Percentiles rank a stretch among this genome's conserved stretches.
Conservation (phyloP, 257 asterid species). For the Solanum peruvianum region DNA sequence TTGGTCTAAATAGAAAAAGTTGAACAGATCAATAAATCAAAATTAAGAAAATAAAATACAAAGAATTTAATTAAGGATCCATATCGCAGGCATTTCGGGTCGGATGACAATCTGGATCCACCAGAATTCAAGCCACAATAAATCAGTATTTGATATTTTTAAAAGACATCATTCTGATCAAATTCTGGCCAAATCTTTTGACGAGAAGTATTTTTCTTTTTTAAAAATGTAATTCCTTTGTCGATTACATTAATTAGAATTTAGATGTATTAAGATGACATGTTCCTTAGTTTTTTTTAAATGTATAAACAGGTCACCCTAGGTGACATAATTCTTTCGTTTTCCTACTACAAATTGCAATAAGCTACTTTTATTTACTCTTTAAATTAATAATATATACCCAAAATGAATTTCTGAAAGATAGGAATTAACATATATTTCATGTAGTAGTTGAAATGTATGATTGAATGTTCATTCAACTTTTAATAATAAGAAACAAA, state of each 20-base stretch:
- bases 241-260: not conserved
- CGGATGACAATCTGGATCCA: not conserved
- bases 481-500: not conserved
- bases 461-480: not conserved
- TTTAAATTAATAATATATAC: not conserved
- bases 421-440: not conserved
- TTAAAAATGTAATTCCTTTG: not conserved
- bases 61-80: not conserved
- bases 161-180: too few species aligned
- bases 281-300: not conserved
- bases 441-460: not conserved
- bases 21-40: too few species aligned
- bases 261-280: not conserved
- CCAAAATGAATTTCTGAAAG: not conserved
- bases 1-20: too few species aligned
- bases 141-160: not conserved
- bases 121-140: not conserved
- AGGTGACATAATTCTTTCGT: not conserved
- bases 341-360: not conserved
- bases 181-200: too few species aligned
- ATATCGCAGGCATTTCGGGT: not conserved
- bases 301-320: not conserved
- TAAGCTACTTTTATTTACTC: not conserved
- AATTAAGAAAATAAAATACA: too few species aligned
- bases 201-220: too few species aligned